Conservation (phyloP, 495 filamentous ascomycete genomes). For the Achaetomiella virescens region DNA sequence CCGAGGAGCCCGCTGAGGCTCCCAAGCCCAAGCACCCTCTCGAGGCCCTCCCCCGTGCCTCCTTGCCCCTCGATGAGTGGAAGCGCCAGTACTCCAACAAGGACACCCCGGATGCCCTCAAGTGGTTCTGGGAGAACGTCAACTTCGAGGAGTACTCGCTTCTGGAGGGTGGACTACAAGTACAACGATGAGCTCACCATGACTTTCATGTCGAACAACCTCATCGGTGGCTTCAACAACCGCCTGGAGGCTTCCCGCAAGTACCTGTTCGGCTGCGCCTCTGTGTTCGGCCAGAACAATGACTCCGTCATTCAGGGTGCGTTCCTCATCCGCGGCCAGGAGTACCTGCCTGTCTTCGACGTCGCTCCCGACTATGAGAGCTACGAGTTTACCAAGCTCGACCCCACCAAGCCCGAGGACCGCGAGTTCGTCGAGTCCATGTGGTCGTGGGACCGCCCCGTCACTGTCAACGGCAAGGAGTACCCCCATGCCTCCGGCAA, state of each 20-base stretch:
- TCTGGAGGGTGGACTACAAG: conserved; percentile 92
- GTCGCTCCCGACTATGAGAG: conserved; percentile 96
- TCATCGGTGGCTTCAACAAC: conserved; percentile 94
- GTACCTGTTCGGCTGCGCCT: conserved; percentile 91
- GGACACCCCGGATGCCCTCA: conserved; percentile 79
- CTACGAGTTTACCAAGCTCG: conserved; percentile 93
- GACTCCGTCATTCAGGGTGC: conserved; percentile 84
- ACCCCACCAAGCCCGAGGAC: conserved; percentile 75
- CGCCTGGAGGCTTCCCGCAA: conserved; percentile 97
- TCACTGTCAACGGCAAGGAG: conserved; percentile 72
- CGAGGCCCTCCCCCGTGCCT: conserved; percentile 74
- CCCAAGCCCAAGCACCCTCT: conserved; percentile 97
- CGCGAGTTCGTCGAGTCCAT: conserved; percentile 75
- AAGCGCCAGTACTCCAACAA: conserved; percentile 99
- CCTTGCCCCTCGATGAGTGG: conserved; percentile 86
- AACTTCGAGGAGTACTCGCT: conserved; percentile 89
- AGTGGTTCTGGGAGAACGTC: conserved; percentile 97
- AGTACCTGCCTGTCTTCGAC: conserved; percentile 79
- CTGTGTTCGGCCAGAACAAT: conserved; percentile 82
- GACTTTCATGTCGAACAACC: conserved; percentile 96
- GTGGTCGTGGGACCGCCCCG: conserved; percentile 82
- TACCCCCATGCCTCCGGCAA: conserved; percentile 70
- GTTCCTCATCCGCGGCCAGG: conserved; percentile 89
- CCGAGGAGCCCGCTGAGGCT: conserved; percentile 59
- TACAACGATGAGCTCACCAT: conserved; percentile 96